These are phyloP conservation scores for Solanum gracilifrons DNA, from an alignment of 257 asterid genomes.

Conservation along the genomic window DNA sequence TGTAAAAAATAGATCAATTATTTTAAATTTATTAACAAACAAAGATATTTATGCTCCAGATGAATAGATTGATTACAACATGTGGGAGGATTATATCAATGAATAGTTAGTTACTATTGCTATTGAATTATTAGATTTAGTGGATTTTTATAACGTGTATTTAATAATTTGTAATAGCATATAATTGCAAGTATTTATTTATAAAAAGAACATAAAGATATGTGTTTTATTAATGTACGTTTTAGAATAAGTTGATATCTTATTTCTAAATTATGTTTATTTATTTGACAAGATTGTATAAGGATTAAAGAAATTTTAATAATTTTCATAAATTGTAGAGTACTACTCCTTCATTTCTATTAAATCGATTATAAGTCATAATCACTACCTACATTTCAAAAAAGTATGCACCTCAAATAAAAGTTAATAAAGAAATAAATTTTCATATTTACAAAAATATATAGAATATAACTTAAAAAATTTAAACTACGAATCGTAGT, in stretches of 20 bases:
- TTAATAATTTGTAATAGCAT: not conserved
- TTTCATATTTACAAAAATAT: not conserved
- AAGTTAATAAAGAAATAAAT: not conserved
- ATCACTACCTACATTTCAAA: not conserved
- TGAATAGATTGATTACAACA: not conserved
- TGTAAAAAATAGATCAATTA: too few relatives aligned
- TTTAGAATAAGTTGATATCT: not conserved
- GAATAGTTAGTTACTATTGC: not conserved
- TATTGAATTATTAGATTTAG: not conserved
- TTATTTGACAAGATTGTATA: not conserved
- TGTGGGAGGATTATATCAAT: not conserved
- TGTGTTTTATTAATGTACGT: not conserved
- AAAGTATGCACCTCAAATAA: not conserved
- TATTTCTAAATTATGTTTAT: not conserved
- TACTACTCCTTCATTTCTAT: not conserved
- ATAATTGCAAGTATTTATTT: not conserved
- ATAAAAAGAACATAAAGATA: not conserved
- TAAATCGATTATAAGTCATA: too few relatives aligned
- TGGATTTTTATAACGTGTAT: not conserved
- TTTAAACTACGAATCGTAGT: not conserved
- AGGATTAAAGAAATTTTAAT: not conserved
- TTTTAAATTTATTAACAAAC: too few relatives aligned
- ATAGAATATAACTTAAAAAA: not conserved
- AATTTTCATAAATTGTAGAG: too few relatives aligned
- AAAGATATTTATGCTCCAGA: too few relatives aligned